These are phyloP conservation scores for Secale cereale DNA, from an alignment of 176 grass and related monocot genomes.

Conservation along the genomic window DNA sequence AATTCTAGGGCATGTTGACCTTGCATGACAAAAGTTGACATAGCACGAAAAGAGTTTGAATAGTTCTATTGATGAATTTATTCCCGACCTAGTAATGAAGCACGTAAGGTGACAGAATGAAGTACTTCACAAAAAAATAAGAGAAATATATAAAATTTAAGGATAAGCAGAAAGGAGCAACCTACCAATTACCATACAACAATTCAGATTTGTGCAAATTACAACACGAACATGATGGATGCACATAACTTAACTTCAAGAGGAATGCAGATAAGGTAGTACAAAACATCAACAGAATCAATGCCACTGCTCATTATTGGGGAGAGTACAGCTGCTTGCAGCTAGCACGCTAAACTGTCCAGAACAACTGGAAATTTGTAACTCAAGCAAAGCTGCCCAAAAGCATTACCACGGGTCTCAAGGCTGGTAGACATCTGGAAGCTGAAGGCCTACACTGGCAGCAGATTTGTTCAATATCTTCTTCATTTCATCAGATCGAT, in stretches of 20 bases:
- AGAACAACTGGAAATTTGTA: neutral
- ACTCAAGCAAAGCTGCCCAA: constrained; percentile 4
- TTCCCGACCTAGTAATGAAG: neutral
- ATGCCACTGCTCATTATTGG: neutral
- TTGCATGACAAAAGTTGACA: neutral
- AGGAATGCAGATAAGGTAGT: neutral
- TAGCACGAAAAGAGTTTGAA: neutral
- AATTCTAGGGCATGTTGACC: neutral
- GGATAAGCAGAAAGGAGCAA: neutral
- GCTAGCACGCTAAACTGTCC: neutral
- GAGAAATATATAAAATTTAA: neutral
- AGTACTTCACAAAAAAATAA: neutral
- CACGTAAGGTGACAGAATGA: neutral
- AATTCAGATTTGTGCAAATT: neutral
- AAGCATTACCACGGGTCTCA: constrained; percentile 29
- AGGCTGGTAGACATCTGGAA: constrained; percentile 76
- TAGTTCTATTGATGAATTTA: neutral
- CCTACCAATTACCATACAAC: neutral
- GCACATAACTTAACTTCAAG: neutral
- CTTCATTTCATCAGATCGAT: constrained; percentile 90
- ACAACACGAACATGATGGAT: neutral
- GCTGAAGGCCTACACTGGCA: constrained; percentile 80
- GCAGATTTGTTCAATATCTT: constrained; percentile 94
- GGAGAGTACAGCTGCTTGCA: neutral
- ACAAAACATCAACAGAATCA: neutral